Percentiles rank a stretch among this genome's conserved stretches.
Conservation (phyloP, 2,329 filamentous ascomycete genomes). For the Fusarium ramigenum region DNA sequence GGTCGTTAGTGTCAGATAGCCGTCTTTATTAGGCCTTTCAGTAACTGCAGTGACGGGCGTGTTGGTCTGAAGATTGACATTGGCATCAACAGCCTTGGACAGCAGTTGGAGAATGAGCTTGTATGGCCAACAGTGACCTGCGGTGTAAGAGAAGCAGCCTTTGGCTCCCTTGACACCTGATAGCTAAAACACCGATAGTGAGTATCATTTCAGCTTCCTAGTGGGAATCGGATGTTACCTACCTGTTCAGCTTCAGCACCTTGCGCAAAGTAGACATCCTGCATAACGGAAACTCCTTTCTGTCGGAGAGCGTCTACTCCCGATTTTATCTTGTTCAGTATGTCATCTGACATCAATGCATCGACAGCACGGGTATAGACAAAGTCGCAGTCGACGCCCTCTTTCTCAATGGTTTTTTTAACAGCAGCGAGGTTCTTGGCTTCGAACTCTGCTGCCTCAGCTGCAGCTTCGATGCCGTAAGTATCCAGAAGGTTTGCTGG, state of each 20-base stretch:
- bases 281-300: not conserved
- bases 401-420: not conserved
- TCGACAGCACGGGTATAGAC: not conserved
- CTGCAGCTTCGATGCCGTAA: not conserved
- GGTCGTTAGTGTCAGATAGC: not conserved
- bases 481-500: not conserved
- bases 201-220: accelerated
- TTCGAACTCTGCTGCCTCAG: not conserved
- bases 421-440: not conserved
- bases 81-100: not conserved
- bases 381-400: not conserved
- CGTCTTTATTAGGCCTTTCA: accelerated
- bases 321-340: not conserved
- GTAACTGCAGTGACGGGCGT: not conserved
- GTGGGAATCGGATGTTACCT: accelerated
- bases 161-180: not conserved
- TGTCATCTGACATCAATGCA: not conserved
- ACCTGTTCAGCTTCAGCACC: not conserved
- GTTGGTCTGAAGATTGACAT: not conserved
- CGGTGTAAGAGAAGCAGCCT: not conserved
- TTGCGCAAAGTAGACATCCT: not conserved
- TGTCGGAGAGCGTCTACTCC: not conserved
- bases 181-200: not conserved
- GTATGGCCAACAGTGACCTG: not conserved
- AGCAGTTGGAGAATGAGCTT: not conserved